Evolutionary conservation across 345 rosid genomes (phyloP), one percentile per base, ranked within the genome.

Genomic region (Murraya paniculata): DNA sequence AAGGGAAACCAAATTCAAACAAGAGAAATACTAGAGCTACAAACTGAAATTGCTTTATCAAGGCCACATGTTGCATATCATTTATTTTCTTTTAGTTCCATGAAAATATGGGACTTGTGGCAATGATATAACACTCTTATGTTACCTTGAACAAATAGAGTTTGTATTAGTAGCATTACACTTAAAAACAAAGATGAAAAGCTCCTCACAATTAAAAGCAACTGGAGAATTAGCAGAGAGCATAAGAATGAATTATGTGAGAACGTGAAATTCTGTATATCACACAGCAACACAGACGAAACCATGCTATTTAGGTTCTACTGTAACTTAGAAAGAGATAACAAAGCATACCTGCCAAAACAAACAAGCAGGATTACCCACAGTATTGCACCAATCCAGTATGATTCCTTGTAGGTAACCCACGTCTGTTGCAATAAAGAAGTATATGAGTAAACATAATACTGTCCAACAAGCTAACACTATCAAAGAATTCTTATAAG

Each of bases 361-460:
- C 92, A 35, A 7, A 90, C 4, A n/a, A 94, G 88, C 73, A 94
- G 87, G 81, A 89, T 30, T 4, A 90, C 72, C 97, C 97, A 93
- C 66, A 88, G 45, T 58, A 85, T 45, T 31, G 90, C 81, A 68
- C 76, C 75, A 53, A 86, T 30, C 82, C 80, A 79, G 64, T 84
- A 87, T 3, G 89, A 39, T 77, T 90, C 95, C 87, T 89, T 93
- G 87, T 91, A 94, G 65, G 74, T 86, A 74, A 90, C 80, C 98
- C 97, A 94, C n/a, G 82, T 88, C 98, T 93, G 80, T 66, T 35
- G 74, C 24, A 76, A 64, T 14, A 67, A 2, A 67, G 31, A 69
- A 45, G 9, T 36, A 55, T 39, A 53, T 30, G 28, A 80, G 56
- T 10, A 9, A 33, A 59, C 33, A 58, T 25, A 33, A 65, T 56